Percentiles rank a stretch among this genome's conserved stretches.
These are phyloP conservation scores for Copromyces sp. DNA, from an alignment of 495 filamentous ascomycete genomes.

Conservation along the genomic window DNA sequence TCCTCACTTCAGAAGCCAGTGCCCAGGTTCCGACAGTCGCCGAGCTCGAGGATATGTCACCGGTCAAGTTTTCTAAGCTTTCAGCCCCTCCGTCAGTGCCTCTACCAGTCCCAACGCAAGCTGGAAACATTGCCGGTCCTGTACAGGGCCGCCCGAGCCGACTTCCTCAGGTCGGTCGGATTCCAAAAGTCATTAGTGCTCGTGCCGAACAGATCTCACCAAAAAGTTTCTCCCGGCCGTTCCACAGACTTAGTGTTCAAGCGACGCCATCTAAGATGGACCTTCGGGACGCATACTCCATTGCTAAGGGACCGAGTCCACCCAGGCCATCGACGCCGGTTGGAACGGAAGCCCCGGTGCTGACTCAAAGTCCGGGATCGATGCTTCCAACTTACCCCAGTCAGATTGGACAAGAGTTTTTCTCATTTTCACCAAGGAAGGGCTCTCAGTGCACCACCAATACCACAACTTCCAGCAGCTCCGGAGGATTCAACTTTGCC, in stretches of 20 bases:
- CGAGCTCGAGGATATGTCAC: neutral
- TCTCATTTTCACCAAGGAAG: slow-evolving; percentile 62
- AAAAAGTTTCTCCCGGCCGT: slow-evolving; percentile 78
- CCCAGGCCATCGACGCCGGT: slow-evolving; percentile 28
- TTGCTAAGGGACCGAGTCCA: slow-evolving; percentile 40
- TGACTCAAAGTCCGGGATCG: slow-evolving; percentile 12
- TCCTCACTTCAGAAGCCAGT: neutral
- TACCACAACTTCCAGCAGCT: slow-evolving; percentile 49
- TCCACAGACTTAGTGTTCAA: slow-evolving; percentile 24
- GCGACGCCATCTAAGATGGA: slow-evolving; percentile 5
- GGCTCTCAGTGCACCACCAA: slow-evolving; percentile 58
- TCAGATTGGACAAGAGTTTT: slow-evolving; percentile 40
- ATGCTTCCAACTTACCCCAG: slow-evolving; percentile 12
- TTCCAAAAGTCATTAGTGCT: slow-evolving; percentile 76
- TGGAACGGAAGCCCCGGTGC: slow-evolving; percentile 11
- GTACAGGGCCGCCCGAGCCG: slow-evolving; percentile 29
- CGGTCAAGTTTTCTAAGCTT: neutral
- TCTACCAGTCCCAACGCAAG: neutral
- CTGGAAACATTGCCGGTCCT: neutral
- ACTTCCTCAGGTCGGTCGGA: slow-evolving; percentile 77
- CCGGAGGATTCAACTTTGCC: slow-evolving; percentile 38
- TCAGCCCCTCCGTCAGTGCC: neutral
- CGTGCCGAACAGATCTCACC: slow-evolving; percentile 59
- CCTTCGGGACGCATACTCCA: slow-evolving; percentile 27
- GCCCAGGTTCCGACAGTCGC: neutral